Evolutionary conservation across 129 eudicot genomes (phyloP), one percentile per base, ranked within the genome.

Genomic region (Pulicaria dysenterica): DNA sequence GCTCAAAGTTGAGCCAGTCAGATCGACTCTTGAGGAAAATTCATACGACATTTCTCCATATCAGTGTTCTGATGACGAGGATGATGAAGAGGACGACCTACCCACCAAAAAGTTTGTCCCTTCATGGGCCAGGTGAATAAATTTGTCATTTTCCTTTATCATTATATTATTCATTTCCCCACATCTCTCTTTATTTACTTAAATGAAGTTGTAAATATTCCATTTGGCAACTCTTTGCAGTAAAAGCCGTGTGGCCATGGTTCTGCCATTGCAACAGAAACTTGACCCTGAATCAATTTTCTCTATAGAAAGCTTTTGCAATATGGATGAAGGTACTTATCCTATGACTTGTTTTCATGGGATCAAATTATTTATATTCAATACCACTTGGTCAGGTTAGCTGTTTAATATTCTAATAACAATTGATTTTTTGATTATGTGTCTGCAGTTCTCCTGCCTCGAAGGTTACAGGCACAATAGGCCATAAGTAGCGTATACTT

Each of bases 41-140:
- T 88, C 97, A 41, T 95, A 95, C 69, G 99, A 95, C 39, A 86
- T 95, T 70, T 95, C 99, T 45, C 99, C 99, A 34, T 95, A 90
- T 67, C 97, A 86, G 55, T 77, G 84, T 82, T 87, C 93, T 6
- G 98, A 90, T 64, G 90, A 86, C 46, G 99, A 94, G 63, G 91
- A 87, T 62, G 96, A 92, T 6, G 95, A 92, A 34, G 92, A 84
- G 46, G 94, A 84, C 6, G 97, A 90, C 11, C 16, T 77, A 60
- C 86, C 81, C 47, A 77, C 78, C 69, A 86, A 82, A 56, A 95
- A 90, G 77, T 86, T 78, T 67, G 54, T 90, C 49, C 99, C 97
- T 56, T 69, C 91, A 64, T 95, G 99, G 99, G 88, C 96, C 83
- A 95, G 97, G 99, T 95, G 75, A 77, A 56, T 54, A 42, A 49